phyloP scores from a whole-genome alignment of 1,139 yeast species.

The Suhomyces kunorum region DNA sequence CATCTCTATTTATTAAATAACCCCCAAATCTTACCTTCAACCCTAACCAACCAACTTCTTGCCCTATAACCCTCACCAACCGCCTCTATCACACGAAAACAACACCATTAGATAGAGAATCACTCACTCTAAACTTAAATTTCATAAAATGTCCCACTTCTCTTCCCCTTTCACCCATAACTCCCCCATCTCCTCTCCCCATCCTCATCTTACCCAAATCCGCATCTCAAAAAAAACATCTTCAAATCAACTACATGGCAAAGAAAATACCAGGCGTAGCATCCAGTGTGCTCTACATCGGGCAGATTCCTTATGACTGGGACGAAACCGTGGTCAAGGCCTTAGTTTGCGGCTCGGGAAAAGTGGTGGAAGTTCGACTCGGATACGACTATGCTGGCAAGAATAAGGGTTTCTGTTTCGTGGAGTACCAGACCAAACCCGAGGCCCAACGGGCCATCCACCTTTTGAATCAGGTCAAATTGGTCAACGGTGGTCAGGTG shows the following conservation, averaged over 20 bases:
- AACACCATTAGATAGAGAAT: no score
- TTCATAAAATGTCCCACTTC: no score
- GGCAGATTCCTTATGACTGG: constrained; percentile 68
- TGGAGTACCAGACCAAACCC: constrained; percentile 53
- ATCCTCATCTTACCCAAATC: no score
- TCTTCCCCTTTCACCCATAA: neutral
- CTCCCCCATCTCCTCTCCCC: no score
- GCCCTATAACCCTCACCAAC: no score
- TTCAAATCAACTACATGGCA: constrained; percentile 3
- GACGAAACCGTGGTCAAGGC: constrained; percentile 54
- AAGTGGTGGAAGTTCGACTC: constrained; percentile 61
- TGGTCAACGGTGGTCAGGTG: constrained; percentile 35
- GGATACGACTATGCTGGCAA: constrained; percentile 64
- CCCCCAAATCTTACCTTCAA: neutral
- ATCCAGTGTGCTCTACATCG: constrained; percentile 44
- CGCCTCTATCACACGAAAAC: no score
- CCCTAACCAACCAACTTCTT: neutral
- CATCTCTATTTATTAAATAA: neutral
- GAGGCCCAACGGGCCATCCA: constrained; percentile 54
- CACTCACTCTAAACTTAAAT: no score
- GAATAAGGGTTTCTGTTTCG: constrained; percentile 65
- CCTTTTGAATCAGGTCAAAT: constrained; percentile 44
- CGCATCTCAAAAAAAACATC: no score
- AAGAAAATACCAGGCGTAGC: constrained; percentile 8
- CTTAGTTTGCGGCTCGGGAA: constrained; percentile 66